Evolutionary conservation across 495 filamentous ascomycete genomes (phyloP).

Genomic region (Daldinia vernicosa): DNA sequence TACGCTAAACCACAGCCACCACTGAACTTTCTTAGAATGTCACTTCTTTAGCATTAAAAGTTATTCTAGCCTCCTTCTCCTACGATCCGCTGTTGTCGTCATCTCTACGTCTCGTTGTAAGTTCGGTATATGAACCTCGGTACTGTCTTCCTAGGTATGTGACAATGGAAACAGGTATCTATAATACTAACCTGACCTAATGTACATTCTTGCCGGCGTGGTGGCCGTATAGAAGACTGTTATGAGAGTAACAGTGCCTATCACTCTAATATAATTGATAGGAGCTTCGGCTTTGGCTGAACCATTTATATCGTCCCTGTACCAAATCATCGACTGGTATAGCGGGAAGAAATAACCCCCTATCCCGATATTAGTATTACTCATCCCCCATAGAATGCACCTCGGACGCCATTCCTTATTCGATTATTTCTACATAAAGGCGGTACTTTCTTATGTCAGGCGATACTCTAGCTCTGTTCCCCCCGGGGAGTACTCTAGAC

Average conservation of each 20-base stretch:
- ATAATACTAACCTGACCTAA: background rate
- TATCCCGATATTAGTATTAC: background rate
- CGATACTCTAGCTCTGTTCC: too few species aligned
- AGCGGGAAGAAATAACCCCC: background rate
- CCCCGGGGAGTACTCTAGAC: too few species aligned
- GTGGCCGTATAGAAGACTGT: constrained; percentile 21
- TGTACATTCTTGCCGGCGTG: constrained; percentile 17
- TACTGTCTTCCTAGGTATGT: background rate
- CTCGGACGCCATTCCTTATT: background rate
- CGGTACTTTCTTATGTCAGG: too few species aligned
- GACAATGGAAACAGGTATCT: too few species aligned
- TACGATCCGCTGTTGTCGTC: background rate
- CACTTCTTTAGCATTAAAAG: background rate
- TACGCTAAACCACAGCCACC: background rate
- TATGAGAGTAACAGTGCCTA: constrained; percentile 24
- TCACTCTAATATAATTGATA: constrained; percentile 16
- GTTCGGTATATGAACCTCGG: background rate
- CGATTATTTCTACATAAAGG: constrained; percentile 9
- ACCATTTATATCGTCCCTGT: background rate
- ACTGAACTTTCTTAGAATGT: too few species aligned
- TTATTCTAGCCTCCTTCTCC: background rate
- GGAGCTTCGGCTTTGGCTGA: constrained; percentile 24
- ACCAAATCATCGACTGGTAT: background rate
- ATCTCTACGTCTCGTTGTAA: background rate
- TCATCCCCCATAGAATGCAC: background rate